Evolutionary conservation across 305 asterid genomes (phyloP).

Genomic region (Solanum hybrid): DNA sequence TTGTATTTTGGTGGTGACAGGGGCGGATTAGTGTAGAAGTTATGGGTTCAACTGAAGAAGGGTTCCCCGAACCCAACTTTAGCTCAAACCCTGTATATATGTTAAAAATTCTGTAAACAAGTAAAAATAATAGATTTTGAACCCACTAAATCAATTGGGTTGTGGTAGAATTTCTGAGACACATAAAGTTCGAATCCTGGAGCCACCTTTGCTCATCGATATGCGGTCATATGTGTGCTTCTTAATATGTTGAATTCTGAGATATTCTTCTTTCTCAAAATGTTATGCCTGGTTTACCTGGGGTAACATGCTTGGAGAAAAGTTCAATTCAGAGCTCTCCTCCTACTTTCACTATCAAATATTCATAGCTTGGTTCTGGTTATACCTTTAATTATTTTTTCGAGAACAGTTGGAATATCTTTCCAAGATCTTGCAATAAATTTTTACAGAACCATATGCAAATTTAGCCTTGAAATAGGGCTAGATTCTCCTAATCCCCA

Average conservation of each 20-base stretch:
- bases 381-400: not conserved
- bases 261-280: not conserved
- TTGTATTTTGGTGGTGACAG: not conserved
- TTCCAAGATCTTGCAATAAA: not conserved
- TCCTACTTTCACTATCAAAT: not conserved
- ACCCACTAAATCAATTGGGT: not conserved
- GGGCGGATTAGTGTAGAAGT: not conserved
- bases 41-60: not conserved
- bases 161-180: not conserved
- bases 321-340: not conserved
- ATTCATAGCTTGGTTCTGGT: not conserved
- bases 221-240: not conserved
- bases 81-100: not conserved
- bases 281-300: not conserved
- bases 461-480: not conserved
- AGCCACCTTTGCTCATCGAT: not conserved
- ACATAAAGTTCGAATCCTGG: not conserved
- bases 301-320: not conserved
- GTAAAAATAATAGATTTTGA: not conserved
- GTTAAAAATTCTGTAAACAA: not conserved
- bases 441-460: not conserved
- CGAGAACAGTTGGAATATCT: not conserved
- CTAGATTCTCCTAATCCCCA: not conserved
- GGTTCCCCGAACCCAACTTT: not conserved
- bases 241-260: not conserved